Conservation (phyloP, 2,329 filamentous ascomycete genomes). For the Didymellaceae sp. region DNA sequence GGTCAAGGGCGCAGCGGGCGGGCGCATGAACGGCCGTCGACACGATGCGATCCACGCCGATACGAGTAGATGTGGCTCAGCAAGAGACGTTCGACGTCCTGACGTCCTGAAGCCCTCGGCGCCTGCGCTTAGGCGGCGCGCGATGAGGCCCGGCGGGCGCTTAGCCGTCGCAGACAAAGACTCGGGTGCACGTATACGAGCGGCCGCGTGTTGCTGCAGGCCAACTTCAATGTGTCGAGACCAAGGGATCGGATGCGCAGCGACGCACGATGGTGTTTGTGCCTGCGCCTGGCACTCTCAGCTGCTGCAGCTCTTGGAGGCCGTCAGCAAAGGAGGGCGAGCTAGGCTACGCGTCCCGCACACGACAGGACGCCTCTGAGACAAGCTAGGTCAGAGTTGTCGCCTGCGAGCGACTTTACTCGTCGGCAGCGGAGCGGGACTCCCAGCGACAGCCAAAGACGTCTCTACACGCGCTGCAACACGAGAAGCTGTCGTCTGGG, state of each 20-base stretch:
- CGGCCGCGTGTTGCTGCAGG: neutral
- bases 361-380: constrained; percentile 10
- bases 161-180: constrained; percentile 14
- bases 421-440: no score
- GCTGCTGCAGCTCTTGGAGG: constrained; percentile 5
- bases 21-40: constrained; percentile 6
- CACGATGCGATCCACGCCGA: neutral
- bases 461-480: no score
- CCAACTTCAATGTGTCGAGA: neutral
- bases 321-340: no score
- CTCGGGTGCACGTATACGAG: constrained; percentile 5
- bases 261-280: neutral
- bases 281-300: neutral
- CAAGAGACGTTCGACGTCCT: no score
- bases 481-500: no score
- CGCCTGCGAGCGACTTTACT: neutral
- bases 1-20: constrained; percentile 5
- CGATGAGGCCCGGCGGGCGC: constrained; percentile 10
- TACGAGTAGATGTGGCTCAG: neutral
- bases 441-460: no score
- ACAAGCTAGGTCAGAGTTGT: constrained; percentile 6
- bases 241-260: neutral
- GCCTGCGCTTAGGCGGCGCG: neutral
- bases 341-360: constrained; percentile 4
- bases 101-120: neutral